Evolutionary conservation across 176 grass and related monocot species (phyloP).

Genomic region (Eragrostis nindensis): DNA sequence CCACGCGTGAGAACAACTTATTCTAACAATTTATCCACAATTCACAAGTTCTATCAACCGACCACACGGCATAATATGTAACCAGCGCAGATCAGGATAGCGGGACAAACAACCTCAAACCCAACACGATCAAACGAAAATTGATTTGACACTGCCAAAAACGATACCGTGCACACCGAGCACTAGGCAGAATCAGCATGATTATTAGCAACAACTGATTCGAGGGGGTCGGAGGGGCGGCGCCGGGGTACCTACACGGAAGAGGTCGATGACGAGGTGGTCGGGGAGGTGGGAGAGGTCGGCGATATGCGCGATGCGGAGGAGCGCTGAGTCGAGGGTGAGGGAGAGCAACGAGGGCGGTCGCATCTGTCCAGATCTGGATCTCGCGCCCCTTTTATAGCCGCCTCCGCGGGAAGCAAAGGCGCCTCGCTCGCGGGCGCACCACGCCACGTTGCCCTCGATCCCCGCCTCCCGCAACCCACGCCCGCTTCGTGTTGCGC

Average conservation of each 20-base stretch:
- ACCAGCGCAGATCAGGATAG: not conserved
- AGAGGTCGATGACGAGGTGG: slow-evolving; percentile 88
- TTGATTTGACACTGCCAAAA: too few species aligned
- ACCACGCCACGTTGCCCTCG: slow-evolving; percentile 51
- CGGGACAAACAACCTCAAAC: not conserved
- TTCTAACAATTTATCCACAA: not conserved
- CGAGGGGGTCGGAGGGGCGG: not conserved
- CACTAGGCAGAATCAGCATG: not conserved
- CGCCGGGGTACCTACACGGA: slow-evolving; percentile 43
- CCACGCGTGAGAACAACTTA: not conserved
- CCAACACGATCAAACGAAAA: not conserved
- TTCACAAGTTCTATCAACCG: not conserved
- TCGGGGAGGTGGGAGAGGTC: slow-evolving; percentile 82
- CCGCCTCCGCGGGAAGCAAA: slow-evolving; percentile 31
- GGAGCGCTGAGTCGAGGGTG: slow-evolving; percentile 75
- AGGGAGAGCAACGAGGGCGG: slow-evolving; percentile 83
- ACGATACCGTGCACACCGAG: not conserved
- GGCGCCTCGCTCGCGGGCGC: not conserved
- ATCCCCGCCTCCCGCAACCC: slow-evolving; percentile 20
- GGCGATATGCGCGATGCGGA: slow-evolving; percentile 63
- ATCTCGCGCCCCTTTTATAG: slow-evolving; percentile 41
- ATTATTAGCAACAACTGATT: not conserved
- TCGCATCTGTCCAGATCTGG: slow-evolving; percentile 75
- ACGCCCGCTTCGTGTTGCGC: not conserved
- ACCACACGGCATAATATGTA: too few species aligned